Conservation (phyloP, 345 rosid genomes). For the Mangifera indica region DNA sequence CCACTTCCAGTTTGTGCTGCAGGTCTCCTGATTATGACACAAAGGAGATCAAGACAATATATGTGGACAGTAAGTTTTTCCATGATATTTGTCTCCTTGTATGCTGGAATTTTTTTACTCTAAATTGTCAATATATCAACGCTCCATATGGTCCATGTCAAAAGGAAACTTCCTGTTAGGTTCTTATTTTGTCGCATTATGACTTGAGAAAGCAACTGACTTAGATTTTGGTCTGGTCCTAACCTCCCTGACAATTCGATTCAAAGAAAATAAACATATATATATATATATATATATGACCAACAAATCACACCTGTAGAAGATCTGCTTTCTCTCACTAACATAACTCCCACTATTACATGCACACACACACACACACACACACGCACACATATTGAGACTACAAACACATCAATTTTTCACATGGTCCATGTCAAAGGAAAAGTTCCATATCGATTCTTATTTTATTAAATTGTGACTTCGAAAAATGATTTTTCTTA, state of each 20-base stretch:
- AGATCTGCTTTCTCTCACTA: neutral
- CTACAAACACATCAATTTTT: neutral
- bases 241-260: neutral
- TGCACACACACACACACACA: too few relatives aligned
- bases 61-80: constrained; percentile 79
- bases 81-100: neutral
- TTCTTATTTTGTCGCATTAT: neutral
- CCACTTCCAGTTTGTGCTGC: constrained; percentile 34
- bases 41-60: constrained; percentile 91
- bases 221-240: neutral
- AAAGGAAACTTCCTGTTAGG: neutral
- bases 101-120: neutral
- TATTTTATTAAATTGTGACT: constrained; percentile 3
- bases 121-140: neutral
- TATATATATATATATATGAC: neutral
- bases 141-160: neutral
- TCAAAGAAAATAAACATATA: neutral
- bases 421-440: constrained; percentile 1
- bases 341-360: too few relatives aligned
- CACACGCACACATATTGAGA: too few relatives aligned
- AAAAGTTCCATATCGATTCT: neutral
- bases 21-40: constrained; percentile 68
- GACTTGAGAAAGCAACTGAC: neutral
- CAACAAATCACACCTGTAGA: neutral
- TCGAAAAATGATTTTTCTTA: neutral